These are phyloP conservation scores for Mercurialis annua DNA, from an alignment of 345 rosid species.

Conservation along the genomic window DNA sequence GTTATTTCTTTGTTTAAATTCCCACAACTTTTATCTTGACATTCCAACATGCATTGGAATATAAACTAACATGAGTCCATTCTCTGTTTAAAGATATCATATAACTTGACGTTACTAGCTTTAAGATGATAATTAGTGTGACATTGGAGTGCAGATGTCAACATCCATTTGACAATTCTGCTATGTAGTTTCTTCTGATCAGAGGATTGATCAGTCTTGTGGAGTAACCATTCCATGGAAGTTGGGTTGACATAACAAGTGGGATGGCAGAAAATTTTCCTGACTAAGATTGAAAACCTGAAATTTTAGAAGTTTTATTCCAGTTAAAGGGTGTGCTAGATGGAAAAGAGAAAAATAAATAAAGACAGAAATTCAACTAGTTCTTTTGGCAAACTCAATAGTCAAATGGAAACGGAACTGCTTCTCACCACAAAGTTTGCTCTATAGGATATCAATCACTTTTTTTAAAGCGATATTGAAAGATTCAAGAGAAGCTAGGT, in stretches of 20 bases:
- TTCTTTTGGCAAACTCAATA: no score
- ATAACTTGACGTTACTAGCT: background rate
- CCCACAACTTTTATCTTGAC: no score
- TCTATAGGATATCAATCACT: no score
- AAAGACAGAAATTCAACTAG: background rate
- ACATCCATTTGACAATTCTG: background rate
- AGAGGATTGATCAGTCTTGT: no score
- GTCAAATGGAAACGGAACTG: no score
- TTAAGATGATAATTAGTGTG: background rate
- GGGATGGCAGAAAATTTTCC: background rate
- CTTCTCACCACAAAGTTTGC: no score
- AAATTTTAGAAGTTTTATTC: background rate
- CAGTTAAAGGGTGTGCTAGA: background rate
- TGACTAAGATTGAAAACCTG: background rate
- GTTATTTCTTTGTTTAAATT: background rate
- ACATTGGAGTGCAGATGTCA: background rate
- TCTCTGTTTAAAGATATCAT: background rate
- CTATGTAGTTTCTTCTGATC: background rate
- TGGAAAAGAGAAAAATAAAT: background rate
- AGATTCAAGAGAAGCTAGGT: background rate
- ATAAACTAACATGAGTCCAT: background rate
- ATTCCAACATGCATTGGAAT: background rate
- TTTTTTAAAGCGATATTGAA: background rate
- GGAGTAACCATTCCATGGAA: no score
- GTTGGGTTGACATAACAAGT: no score